Evolutionary conservation across 192 early-diverging fungal species (phyloP).

Genomic region (Coemansia furcata): DNA sequence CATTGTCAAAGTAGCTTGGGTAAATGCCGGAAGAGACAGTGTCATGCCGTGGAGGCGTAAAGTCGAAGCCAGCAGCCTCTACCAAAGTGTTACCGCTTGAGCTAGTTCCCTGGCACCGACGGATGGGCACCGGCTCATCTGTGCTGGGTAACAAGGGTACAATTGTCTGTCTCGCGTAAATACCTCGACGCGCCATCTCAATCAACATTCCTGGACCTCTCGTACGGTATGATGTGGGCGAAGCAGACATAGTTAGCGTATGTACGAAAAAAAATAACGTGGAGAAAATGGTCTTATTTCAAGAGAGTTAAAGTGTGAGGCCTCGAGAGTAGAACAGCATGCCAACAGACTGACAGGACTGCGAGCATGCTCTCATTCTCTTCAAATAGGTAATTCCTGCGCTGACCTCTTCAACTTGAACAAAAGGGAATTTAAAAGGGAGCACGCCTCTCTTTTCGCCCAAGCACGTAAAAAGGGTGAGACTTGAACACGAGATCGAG

Average conservation of each 20-base stretch:
- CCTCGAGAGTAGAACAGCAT: not conserved
- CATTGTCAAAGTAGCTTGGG: constrained; percentile 17
- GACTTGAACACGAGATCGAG: constrained; percentile 5
- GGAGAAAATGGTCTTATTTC: not conserved
- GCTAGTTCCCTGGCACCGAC: not conserved
- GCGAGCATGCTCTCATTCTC: not conserved
- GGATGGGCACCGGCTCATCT: not conserved
- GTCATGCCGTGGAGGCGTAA: not conserved
- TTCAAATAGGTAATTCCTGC: not conserved
- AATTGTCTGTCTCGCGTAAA: constrained; percentile 11
- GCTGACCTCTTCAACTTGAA: not conserved
- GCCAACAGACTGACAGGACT: not conserved
- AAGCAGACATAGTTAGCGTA: not conserved
- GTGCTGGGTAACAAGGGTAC: not conserved
- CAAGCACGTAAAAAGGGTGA: not conserved
- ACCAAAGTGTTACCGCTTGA: not conserved
- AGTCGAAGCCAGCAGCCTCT: not conserved
- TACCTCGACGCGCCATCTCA: constrained; percentile 14
- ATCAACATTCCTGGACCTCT: constrained; percentile 6
- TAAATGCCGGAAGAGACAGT: not conserved
- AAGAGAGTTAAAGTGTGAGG: not conserved
- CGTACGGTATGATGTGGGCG: not conserved
- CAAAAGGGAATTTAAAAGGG: not conserved
- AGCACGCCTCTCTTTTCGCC: not conserved
- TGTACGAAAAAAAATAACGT: not conserved